phyloP scores from a whole-genome alignment of 2,329 filamentous ascomycete genomes.

The Penicillium griseofulvum region DNA sequence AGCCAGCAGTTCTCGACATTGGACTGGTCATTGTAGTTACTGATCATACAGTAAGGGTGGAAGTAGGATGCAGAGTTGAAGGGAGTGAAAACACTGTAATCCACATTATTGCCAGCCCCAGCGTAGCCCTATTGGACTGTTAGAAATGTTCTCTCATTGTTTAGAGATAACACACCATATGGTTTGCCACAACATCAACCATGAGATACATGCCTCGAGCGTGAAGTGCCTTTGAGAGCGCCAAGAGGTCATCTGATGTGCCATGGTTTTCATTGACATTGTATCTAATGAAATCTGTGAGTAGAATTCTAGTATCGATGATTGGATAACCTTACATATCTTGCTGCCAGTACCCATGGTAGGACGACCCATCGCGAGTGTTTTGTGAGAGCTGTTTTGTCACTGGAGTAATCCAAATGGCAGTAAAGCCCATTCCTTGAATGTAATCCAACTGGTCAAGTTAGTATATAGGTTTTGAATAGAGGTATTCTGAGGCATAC shows the following conservation, averaged over 20 bases:
- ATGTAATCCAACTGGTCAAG: constrained; percentile 48
- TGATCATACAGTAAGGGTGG: constrained; percentile 57
- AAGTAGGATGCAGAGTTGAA: constrained; percentile 62
- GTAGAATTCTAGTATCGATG: constrained; percentile 50
- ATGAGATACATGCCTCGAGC: constrained; percentile 59
- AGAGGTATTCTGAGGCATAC: constrained; percentile 24
- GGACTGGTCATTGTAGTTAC: constrained; percentile 53
- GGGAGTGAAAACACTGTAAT: constrained; percentile 54
- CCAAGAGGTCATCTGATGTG: constrained; percentile 58
- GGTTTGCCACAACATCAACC: constrained; percentile 56
- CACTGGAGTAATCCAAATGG: constrained; percentile 51
- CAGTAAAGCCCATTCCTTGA: constrained; percentile 49
- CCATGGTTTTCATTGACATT: constrained; percentile 60
- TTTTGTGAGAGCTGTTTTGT: constrained; percentile 38
- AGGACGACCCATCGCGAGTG: constrained; percentile 45
- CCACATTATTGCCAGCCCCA: constrained; percentile 48
- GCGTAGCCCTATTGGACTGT: constrained; percentile 37
- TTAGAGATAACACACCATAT: constrained; percentile 12
- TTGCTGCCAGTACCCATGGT: constrained; percentile 53
- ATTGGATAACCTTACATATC: constrained; percentile 35
- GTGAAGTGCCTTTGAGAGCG: constrained; percentile 56
- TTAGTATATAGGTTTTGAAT: neutral
- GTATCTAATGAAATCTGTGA: constrained; percentile 31
- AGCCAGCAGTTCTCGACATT: constrained; percentile 53
- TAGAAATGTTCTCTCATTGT: constrained; percentile 11